Conservation (phyloP, 164 flowering plant species). For the Platanus orientalis region DNA sequence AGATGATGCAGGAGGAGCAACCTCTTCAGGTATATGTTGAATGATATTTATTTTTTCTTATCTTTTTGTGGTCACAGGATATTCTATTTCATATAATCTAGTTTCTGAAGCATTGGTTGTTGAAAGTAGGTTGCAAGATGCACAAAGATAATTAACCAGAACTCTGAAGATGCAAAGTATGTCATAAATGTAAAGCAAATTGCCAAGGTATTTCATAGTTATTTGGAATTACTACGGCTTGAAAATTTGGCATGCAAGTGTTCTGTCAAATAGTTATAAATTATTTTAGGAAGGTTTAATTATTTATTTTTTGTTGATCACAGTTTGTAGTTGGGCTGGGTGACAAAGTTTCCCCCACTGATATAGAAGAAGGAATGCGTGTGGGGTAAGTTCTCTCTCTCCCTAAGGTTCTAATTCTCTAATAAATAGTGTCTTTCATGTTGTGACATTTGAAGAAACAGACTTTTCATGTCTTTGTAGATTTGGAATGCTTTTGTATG, state of each 20-base stretch:
- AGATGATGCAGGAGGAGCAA: constrained; percentile 99
- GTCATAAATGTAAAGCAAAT: constrained; percentile 98
- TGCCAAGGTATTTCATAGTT: constrained; percentile 60
- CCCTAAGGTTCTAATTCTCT: too few relatives aligned
- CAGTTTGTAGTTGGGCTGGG: constrained; percentile 99
- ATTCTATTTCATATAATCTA: background rate
- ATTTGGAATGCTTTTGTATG: too few relatives aligned
- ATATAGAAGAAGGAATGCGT: constrained; percentile 99
- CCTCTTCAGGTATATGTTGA: constrained; percentile 79
- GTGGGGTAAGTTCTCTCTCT: constrained; percentile 63
- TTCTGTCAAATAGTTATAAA: too few relatives aligned
- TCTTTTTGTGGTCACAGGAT: too few relatives aligned
- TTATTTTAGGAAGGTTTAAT: too few relatives aligned
- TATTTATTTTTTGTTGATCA: constrained; percentile 6
- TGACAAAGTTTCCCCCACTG: constrained; percentile 96
- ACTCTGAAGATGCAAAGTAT: constrained; percentile 95
- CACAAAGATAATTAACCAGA: constrained; percentile 92
- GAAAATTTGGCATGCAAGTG: background rate
- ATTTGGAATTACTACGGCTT: background rate
- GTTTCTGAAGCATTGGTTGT: constrained; percentile 7
- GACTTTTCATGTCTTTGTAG: too few relatives aligned
- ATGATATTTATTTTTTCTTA: background rate
- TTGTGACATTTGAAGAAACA: too few relatives aligned
- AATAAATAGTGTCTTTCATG: too few relatives aligned
- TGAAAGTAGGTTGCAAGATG: constrained; percentile 83